Evolutionary conservation across 1,284 basidiomycete species (phyloP).

Genomic region (Ustilago lituana): DNA sequence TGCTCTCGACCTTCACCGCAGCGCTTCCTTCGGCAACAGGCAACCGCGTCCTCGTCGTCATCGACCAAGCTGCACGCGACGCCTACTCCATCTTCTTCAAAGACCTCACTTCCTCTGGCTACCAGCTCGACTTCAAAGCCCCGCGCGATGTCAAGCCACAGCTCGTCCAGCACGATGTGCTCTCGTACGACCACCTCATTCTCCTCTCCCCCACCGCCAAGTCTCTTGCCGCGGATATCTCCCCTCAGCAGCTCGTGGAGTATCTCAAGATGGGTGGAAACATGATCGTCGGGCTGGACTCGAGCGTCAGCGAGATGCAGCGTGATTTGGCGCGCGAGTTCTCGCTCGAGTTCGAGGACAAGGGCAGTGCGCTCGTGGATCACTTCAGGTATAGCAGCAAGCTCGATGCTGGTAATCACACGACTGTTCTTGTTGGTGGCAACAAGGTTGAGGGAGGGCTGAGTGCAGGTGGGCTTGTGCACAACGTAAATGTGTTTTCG

Average conservation of each 20-base stretch:
- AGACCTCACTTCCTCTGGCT: constrained; percentile 46
- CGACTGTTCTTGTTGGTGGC: constrained; percentile 53
- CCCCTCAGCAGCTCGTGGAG: constrained; percentile 81
- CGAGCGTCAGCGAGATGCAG: constrained; percentile 70
- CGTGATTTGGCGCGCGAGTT: constrained; percentile 72
- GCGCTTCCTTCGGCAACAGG: constrained; percentile 54
- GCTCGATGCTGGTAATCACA: constrained; percentile 54
- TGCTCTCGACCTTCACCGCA: constrained; percentile 17
- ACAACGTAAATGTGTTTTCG: constrained; percentile 63
- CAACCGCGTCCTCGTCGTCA: constrained; percentile 56
- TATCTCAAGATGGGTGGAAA: constrained; percentile 79
- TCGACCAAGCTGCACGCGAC: constrained; percentile 19
- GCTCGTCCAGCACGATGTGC: constrained; percentile 56
- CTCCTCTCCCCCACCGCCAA: constrained; percentile 55
- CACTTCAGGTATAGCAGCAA: constrained; percentile 65
- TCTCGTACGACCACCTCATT: constrained; percentile 59
- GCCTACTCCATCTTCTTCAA: constrained; percentile 47
- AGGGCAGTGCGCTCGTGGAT: constrained; percentile 69
- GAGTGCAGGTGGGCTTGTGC: constrained; percentile 35
- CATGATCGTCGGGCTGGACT: constrained; percentile 82
- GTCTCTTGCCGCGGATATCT: constrained; percentile 78
- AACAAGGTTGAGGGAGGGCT: constrained; percentile 5
- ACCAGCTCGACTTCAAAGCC: constrained; percentile 37
- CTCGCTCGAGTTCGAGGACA: constrained; percentile 70
- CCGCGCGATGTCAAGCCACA: constrained; percentile 34